Conservation (phyloP, 192 early-diverging fungal genomes). For the Umbelopsis sp. region DNA sequence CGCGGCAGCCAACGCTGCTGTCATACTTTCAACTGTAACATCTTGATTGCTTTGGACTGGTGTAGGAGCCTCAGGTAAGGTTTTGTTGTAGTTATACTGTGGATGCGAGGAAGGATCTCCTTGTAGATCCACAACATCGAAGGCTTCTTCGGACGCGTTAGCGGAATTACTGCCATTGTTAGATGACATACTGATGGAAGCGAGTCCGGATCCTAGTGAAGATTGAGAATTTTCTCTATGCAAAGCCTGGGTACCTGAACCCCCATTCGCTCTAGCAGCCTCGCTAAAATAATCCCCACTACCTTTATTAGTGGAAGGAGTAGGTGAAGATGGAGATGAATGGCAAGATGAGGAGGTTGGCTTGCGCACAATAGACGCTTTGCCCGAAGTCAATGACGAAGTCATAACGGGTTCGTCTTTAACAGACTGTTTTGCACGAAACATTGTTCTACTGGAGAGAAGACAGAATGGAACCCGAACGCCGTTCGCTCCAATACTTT, state of each 20-base stretch:
- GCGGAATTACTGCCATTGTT: not conserved
- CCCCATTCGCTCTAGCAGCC: not conserved
- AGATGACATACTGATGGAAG: constrained; percentile 13
- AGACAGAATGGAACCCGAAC: not conserved
- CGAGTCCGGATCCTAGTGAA: not conserved
- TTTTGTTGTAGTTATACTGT: constrained; percentile 10
- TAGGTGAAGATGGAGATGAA: constrained; percentile 20
- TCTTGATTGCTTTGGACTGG: constrained; percentile 8
- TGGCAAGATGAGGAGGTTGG: not conserved
- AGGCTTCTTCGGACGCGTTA: not conserved
- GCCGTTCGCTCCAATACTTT: too few species aligned
- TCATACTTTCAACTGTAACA: constrained; percentile 40
- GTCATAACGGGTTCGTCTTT: constrained; percentile 8
- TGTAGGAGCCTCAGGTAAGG: not conserved
- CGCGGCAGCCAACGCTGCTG: constrained; percentile 41
- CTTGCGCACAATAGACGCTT: constrained; percentile 24
- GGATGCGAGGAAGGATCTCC: not conserved
- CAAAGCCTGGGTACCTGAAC: not conserved
- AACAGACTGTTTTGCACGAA: constrained; percentile 16
- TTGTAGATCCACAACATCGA: constrained; percentile 18
- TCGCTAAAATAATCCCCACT: constrained; percentile 3
- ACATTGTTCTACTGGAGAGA: not conserved
- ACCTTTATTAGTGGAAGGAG: not conserved
- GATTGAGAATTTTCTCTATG: constrained; percentile 15
- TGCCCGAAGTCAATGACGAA: constrained; percentile 28